Conservation (phyloP, 2,329 filamentous ascomycete species). For the Pseudogymnoascus sp. region DNA sequence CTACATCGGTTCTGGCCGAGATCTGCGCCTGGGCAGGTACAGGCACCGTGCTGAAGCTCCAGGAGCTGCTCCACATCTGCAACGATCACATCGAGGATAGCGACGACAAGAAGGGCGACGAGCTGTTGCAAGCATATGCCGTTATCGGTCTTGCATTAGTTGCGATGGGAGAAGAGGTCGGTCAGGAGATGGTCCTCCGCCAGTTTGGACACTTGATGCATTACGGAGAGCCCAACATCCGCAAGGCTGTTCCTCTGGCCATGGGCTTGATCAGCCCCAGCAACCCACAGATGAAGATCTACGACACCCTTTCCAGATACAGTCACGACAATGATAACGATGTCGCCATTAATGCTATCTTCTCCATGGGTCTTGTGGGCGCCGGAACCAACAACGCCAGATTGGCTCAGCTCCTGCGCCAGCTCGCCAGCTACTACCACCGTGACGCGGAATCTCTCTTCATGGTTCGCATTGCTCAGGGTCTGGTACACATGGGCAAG, state of each 20-base stretch:
- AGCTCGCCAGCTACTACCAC: slow-evolving; percentile 97
- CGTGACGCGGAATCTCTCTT: slow-evolving; percentile 92
- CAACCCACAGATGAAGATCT: slow-evolving; percentile 99
- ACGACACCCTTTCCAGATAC: slow-evolving; percentile 94
- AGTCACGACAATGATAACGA: slow-evolving; percentile 98
- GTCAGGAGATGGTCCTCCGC: slow-evolving; percentile 96
- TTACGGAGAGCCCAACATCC: slow-evolving; percentile 95
- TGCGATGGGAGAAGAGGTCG: slow-evolving; percentile 96
- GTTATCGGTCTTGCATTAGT: slow-evolving; percentile 90
- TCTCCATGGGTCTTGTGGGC: slow-evolving; percentile 94
- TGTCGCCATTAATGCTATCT: slow-evolving; percentile 96
- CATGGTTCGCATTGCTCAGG: slow-evolving; percentile 98
- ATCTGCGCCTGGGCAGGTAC: slow-evolving; percentile 98
- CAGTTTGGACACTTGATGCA: slow-evolving; percentile 99
- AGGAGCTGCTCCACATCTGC: slow-evolving; percentile 94
- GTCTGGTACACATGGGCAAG: slow-evolving; percentile 98
- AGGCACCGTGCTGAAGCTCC: slow-evolving; percentile 91
- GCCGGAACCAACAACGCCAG: slow-evolving; percentile 97
- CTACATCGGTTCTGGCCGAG: slow-evolving; percentile 87
- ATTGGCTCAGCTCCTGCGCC: slow-evolving; percentile 84
- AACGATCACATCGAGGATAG: slow-evolving; percentile 94
- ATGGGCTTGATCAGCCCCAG: slow-evolving; percentile 96
- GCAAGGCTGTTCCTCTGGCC: slow-evolving; percentile 87
- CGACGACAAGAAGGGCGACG: slow-evolving; percentile 90
- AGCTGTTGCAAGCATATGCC: slow-evolving; percentile 90